Conservation (phyloP, 441 rosid genomes). For the Pelargonium fulgidum region DNA sequence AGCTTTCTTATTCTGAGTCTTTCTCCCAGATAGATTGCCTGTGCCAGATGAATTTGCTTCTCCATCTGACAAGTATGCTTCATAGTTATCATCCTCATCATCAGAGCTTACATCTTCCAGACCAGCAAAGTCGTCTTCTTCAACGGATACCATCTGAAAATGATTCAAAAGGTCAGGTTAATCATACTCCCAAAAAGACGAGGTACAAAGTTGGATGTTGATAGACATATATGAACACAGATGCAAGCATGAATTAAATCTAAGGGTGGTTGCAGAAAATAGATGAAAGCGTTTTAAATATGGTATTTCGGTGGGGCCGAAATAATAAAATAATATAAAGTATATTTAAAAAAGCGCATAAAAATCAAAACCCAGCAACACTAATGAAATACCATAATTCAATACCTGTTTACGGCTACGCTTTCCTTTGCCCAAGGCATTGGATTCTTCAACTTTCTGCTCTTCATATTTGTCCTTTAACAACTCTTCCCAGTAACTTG, state of each 20-base stretch:
- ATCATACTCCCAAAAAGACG: no score
- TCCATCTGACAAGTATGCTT: constrained; percentile 80
- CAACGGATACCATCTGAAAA: constrained; percentile 90
- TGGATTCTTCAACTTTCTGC: constrained; percentile 74
- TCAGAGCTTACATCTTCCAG: constrained; percentile 93
- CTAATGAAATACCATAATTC: not conserved
- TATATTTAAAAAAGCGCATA: not conserved
- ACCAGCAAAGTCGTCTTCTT: constrained; percentile 99
- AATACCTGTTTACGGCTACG: constrained; percentile 90
- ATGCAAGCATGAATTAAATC: no score
- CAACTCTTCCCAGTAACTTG: constrained; percentile 91
- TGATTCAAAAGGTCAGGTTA: constrained; percentile 18
- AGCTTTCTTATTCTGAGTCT: constrained; percentile 65
- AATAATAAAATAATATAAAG: not conserved
- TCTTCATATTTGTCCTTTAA: constrained; percentile 68
- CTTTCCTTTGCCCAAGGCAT: constrained; percentile 82
- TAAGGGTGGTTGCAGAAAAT: not conserved
- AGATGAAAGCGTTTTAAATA: not conserved
- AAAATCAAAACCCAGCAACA: not conserved
- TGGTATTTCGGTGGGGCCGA: not conserved
- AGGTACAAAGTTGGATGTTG: no score
- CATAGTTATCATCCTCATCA: constrained; percentile 91
- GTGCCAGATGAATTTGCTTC: constrained; percentile 67
- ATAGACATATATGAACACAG: no score
- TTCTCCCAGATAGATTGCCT: constrained; percentile 48